Percentiles rank a stretch among this genome's conserved stretches.
Evolutionary conservation across 2,329 filamentous ascomycete genomes (phyloP).

Genomic region (Keithomyces neogunnii): DNA sequence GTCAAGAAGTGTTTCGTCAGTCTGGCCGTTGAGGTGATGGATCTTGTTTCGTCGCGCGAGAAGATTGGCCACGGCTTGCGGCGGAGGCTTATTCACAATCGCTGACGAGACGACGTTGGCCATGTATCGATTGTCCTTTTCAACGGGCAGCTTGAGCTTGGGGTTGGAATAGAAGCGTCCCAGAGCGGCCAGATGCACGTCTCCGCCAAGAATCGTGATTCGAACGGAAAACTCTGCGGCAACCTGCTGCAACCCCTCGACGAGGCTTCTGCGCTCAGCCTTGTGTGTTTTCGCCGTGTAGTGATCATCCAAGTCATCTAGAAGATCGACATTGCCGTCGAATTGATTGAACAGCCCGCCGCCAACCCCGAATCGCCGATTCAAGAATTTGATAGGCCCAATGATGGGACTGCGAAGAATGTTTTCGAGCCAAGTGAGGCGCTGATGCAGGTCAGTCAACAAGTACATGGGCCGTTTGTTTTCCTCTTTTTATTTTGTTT

Average conservation of each 20-base stretch:
- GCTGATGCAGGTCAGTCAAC: slow-evolving; percentile 32
- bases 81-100: slow-evolving; percentile 91
- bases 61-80: slow-evolving; percentile 79
- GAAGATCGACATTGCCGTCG: slow-evolving; percentile 83
- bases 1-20: slow-evolving; percentile 88
- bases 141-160: slow-evolving; percentile 64
- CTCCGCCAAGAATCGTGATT: slow-evolving; percentile 85
- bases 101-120: slow-evolving; percentile 89
- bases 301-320: slow-evolving; percentile 92
- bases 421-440: slow-evolving; percentile 94
- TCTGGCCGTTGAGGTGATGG: slow-evolving; percentile 60
- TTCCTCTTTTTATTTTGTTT: neutral
- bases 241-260: slow-evolving; percentile 75
- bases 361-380: slow-evolving; percentile 79
- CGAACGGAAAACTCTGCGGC: slow-evolving; percentile 81
- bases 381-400: slow-evolving; percentile 79
- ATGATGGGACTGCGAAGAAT: slow-evolving; percentile 80
- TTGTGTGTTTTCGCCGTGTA: slow-evolving; percentile 93
- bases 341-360: slow-evolving; percentile 89
- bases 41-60: slow-evolving; percentile 84
- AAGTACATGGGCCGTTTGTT: neutral
- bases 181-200: slow-evolving; percentile 85
- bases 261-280: slow-evolving; percentile 68
- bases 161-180: slow-evolving; percentile 94
- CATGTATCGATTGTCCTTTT: slow-evolving; percentile 89